Percentiles rank a stretch among this genome's conserved stretches.
phyloP scores from a whole-genome alignment of 2,329 filamentous ascomycete genomes.

The Pestalotiopsis sp. region DNA sequence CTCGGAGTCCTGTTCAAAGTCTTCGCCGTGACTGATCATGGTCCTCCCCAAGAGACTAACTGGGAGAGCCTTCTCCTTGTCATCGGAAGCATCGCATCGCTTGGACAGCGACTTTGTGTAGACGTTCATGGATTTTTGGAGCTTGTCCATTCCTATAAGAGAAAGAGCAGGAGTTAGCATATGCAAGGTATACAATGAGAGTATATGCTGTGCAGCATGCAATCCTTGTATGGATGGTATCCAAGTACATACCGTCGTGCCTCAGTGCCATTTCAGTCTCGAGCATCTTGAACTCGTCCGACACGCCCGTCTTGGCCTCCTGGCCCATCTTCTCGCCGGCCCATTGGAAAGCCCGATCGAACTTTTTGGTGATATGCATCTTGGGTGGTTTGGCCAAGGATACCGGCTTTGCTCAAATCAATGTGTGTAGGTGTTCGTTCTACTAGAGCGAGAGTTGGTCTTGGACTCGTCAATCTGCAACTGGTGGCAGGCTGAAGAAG shows the following conservation, averaged over 20 bases:
- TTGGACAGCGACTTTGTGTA: slow-evolving; percentile 90
- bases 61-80: slow-evolving; percentile 85
- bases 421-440: neutral
- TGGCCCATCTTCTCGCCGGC: slow-evolving; percentile 94
- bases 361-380: slow-evolving; percentile 75
- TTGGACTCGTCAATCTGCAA: neutral
- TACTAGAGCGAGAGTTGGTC: slow-evolving; percentile 4
- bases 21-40: slow-evolving; percentile 88
- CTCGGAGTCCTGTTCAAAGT: slow-evolving; percentile 88
- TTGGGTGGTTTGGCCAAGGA: slow-evolving; percentile 18
- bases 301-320: slow-evolving; percentile 83
- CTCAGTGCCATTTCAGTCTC: slow-evolving; percentile 89
- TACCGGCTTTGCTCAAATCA: neutral
- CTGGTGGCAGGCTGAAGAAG: neutral
- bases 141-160: slow-evolving; percentile 77
- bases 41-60: slow-evolving; percentile 78
- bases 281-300: slow-evolving; percentile 88
- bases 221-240: neutral
- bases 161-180: neutral
- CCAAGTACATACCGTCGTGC: slow-evolving; percentile 70
- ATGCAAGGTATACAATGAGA: neutral
- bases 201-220: neutral
- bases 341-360: slow-evolving; percentile 97
- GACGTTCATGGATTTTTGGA: slow-evolving; percentile 81
- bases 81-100: slow-evolving; percentile 76